These are phyloP conservation scores for Talaromyces funiculosus DNA, from an alignment of 2,329 filamentous ascomycete species.

Conservation along the genomic window DNA sequence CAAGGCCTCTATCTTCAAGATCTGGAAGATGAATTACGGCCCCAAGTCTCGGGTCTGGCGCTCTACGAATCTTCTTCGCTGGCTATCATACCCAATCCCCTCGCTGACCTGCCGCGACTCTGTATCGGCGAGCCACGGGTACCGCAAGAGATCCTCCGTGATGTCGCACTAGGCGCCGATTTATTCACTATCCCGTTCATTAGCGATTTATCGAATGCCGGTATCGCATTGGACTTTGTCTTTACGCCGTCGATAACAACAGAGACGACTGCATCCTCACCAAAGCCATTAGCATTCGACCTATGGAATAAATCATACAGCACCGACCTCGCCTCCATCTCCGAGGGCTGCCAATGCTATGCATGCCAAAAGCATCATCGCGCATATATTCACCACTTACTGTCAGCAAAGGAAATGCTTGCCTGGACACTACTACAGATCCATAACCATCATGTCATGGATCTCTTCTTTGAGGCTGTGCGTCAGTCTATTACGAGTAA, in stretches of 20 bases:
- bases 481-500: constrained; percentile 57
- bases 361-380: constrained; percentile 76
- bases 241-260: constrained; percentile 52
- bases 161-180: constrained; percentile 72
- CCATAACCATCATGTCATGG: constrained; percentile 75
- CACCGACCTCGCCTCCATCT: constrained; percentile 58
- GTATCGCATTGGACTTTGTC: constrained; percentile 73
- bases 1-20: constrained; percentile 77
- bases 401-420: constrained; percentile 91
- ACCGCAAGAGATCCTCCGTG: constrained; percentile 71
- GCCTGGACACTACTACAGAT: constrained; percentile 89
- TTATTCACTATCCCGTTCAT: constrained; percentile 73
- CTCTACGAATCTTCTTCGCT: constrained; percentile 70
- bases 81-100: constrained; percentile 56
- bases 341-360: constrained; percentile 67
- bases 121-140: constrained; percentile 64
- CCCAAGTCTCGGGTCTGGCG: constrained; percentile 62
- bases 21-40: constrained; percentile 58
- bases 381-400: constrained; percentile 81
- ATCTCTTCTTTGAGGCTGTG: constrained; percentile 66
- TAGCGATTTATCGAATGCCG: constrained; percentile 69
- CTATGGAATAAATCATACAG: constrained; percentile 65
- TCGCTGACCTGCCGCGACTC: constrained; percentile 64
- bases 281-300: constrained; percentile 62
- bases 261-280: constrained; percentile 16